phyloP scores from a whole-genome alignment of 495 filamentous ascomycete genomes.

The Trichoderma orchidacearum region DNA sequence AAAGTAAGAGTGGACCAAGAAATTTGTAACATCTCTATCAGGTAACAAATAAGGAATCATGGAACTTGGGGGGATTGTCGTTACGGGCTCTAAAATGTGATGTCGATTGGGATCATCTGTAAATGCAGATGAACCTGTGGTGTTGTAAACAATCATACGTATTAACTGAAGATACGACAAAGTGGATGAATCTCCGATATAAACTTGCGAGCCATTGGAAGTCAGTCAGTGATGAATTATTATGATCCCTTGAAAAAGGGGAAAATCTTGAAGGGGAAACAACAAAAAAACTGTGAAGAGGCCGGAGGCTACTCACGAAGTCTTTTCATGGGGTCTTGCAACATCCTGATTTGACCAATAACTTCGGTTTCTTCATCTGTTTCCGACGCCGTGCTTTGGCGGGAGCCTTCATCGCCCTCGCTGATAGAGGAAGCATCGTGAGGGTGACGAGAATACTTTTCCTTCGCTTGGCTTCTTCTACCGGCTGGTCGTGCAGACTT shows the following conservation, averaged over 20 bases:
- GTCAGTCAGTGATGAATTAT: neutral
- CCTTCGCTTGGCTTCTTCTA: neutral
- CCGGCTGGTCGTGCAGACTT: neutral
- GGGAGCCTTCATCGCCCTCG: conserved; percentile 39
- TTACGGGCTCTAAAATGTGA: conserved; percentile 50
- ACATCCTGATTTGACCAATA: conserved; percentile 42
- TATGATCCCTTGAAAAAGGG: neutral
- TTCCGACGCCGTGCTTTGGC: conserved; percentile 29
- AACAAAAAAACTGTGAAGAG: neutral
- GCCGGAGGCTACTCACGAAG: conserved; percentile 29
- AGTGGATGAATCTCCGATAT: conserved; percentile 61
- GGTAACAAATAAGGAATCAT: conserved; percentile 37
- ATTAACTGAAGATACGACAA: conserved; percentile 60
- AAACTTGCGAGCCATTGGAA: conserved; percentile 22
- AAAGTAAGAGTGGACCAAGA: conserved; percentile 46
- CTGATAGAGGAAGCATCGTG: conserved; percentile 4
- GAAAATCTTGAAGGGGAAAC: too few species aligned
- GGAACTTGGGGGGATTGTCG: conserved; percentile 29
- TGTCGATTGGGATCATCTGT: conserved; percentile 57
- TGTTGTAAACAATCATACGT: conserved; percentile 56
- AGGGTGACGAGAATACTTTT: neutral
- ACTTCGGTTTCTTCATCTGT: conserved; percentile 44
- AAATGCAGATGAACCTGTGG: conserved; percentile 50
- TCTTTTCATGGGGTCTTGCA: conserved; percentile 42
- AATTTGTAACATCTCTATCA: conserved; percentile 35